Percentiles rank a stretch among this genome's conserved stretches.
Evolutionary conservation across 2,329 filamentous ascomycete genomes (phyloP).

Genomic region (Phoma sp.): DNA sequence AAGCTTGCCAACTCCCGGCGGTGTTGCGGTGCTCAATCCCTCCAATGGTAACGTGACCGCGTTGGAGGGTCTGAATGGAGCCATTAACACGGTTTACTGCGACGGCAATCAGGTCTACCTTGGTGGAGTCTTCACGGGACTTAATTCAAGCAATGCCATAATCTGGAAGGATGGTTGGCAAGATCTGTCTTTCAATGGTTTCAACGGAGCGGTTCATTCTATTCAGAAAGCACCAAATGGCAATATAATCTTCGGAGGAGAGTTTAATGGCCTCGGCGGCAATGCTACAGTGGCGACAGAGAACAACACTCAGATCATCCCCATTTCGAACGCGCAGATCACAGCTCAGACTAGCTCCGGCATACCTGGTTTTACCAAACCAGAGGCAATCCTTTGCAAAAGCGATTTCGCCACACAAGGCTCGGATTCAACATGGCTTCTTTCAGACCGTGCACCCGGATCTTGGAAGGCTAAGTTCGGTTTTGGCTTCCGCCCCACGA

Average conservation of each 20-base stretch:
- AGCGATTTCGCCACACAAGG: conserved; percentile 66
- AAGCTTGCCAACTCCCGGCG: conserved; percentile 73
- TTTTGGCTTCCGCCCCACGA: conserved; percentile 86
- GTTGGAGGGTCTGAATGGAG: conserved; percentile 80
- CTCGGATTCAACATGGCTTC: conserved; percentile 80
- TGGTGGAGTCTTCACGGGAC: conserved; percentile 81
- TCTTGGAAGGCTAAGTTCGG: conserved; percentile 83
- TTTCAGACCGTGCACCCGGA: conserved; percentile 75
- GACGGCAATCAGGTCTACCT: conserved; percentile 88
- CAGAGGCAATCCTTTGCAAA: conserved; percentile 83
- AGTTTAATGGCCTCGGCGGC: conserved; percentile 85
- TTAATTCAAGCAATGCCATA: conserved; percentile 87
- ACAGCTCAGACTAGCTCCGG: conserved; percentile 68
- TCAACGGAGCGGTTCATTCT: conserved; percentile 89
- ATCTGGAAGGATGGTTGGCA: conserved; percentile 76
- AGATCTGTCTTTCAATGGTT: conserved; percentile 86
- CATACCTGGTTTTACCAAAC: conserved; percentile 71
- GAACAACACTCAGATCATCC: conserved; percentile 79
- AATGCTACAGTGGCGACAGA: conserved; percentile 73
- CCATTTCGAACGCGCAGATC: conserved; percentile 79
- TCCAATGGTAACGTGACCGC: conserved; percentile 72
- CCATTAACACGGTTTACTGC: conserved; percentile 82
- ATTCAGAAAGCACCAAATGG: conserved; percentile 81
- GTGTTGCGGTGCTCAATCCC: conserved; percentile 81
- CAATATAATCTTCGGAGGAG: conserved; percentile 89